These are phyloP conservation scores for Clohesyomyces aquaticus DNA, from an alignment of 495 filamentous ascomycete species.

Conservation along the genomic window DNA sequence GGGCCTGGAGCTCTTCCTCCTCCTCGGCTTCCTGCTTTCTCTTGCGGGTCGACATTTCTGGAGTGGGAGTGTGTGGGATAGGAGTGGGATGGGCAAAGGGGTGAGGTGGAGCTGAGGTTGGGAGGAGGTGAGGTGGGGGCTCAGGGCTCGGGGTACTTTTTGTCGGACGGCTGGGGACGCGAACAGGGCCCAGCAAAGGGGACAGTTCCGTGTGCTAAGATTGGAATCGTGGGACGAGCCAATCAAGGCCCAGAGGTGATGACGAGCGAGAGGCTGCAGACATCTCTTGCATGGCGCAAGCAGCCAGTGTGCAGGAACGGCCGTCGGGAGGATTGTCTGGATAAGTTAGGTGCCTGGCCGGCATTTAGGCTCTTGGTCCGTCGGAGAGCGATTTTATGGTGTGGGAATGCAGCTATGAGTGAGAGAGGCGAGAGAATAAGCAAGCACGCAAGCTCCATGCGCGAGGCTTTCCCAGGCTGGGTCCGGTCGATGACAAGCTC, in stretches of 20 bases:
- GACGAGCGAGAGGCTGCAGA: neutral
- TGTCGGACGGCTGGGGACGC: conserved; percentile 26
- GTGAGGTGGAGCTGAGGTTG: conserved; percentile 25
- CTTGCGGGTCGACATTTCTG: conserved; percentile 64
- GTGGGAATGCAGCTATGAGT: too few relatives aligned
- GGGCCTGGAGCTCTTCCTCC: conserved; percentile 62
- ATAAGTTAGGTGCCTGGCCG: neutral
- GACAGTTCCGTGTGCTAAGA: conserved; percentile 21
- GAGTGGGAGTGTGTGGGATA: neutral
- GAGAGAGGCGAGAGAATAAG: too few relatives aligned
- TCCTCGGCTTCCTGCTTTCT: conserved; percentile 66
- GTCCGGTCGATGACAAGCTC: too few relatives aligned
- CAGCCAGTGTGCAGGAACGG: neutral
- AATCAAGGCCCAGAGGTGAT: conserved; percentile 5
- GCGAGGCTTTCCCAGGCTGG: too few relatives aligned
- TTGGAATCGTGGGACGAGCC: conserved; percentile 16
- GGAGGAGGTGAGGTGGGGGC: conserved; percentile 31
- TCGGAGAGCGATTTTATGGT: neutral
- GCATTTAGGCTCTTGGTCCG: neutral
- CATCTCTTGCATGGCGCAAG: neutral
- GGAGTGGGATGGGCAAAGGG: conserved; percentile 20
- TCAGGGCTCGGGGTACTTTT: conserved; percentile 6
- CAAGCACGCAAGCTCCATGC: too few relatives aligned
- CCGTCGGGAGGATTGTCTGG: neutral
- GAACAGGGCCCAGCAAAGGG: conserved; percentile 26